phyloP scores from a whole-genome alignment of 179 eudicot genomes.

The Vitellaria paradoxa region DNA sequence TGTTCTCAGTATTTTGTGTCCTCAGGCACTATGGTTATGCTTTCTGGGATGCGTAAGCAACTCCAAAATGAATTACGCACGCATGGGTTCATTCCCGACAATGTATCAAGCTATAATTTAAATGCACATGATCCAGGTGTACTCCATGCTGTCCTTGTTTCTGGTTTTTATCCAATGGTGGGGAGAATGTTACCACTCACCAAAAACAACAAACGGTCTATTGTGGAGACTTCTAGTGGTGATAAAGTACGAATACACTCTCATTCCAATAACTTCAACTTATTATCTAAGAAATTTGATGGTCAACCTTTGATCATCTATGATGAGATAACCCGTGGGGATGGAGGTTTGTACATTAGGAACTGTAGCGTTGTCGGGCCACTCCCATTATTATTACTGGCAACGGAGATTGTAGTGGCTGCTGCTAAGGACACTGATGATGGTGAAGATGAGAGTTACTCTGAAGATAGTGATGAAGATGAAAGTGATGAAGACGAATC shows the following conservation, averaged over 20 bases:
- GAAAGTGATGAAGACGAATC: slow-evolving; percentile 34
- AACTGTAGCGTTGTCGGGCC: slow-evolving; percentile 62
- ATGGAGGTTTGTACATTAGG: slow-evolving; percentile 57
- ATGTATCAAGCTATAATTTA: slow-evolving; percentile 52
- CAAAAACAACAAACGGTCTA: slow-evolving; percentile 28
- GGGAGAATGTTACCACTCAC: slow-evolving; percentile 54
- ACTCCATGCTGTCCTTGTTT: slow-evolving; percentile 69
- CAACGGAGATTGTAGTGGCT: slow-evolving; percentile 79
- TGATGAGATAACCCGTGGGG: slow-evolving; percentile 88
- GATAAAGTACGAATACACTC: slow-evolving; percentile 61
- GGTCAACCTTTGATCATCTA: slow-evolving; percentile 50
- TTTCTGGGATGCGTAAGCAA: slow-evolving; percentile 74
- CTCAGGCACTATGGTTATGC: slow-evolving; percentile 67
- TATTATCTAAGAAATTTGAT: slow-evolving; percentile 21
- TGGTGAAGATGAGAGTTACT: slow-evolving; percentile 33
- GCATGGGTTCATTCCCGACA: slow-evolving; percentile 63
- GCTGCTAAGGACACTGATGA: slow-evolving; percentile 39
- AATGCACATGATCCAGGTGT: slow-evolving; percentile 73
- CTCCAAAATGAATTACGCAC: slow-evolving; percentile 56
- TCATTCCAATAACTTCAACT: slow-evolving; percentile 42
- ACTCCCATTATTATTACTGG: slow-evolving; percentile 61
- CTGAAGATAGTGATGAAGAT: slow-evolving; percentile 36
- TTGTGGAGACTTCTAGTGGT: slow-evolving; percentile 62
- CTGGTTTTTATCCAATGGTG: slow-evolving; percentile 92
- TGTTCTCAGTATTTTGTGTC: slow-evolving; percentile 76